These are phyloP conservation scores for Penicillium flavigenum DNA, from an alignment of 495 filamentous ascomycete species.

Conservation along the genomic window DNA sequence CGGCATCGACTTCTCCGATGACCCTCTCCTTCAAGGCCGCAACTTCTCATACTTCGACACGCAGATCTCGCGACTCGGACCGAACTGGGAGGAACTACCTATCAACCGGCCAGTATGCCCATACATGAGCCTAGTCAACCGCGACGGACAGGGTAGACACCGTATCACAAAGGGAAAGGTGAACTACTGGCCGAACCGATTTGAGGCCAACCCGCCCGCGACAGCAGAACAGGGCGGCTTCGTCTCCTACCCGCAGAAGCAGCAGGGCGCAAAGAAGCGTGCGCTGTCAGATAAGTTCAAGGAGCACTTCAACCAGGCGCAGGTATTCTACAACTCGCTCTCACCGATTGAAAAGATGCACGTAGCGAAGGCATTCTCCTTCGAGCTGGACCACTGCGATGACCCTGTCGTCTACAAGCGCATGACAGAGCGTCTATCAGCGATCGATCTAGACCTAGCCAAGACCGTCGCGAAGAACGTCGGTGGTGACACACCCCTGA, in stretches of 20 bases:
- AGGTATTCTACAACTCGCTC: constrained; percentile 79
- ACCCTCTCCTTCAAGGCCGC: constrained; percentile 77
- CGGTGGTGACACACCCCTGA: constrained; percentile 60
- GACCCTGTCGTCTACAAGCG: constrained; percentile 77
- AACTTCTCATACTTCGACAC: constrained; percentile 91
- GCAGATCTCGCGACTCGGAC: constrained; percentile 75
- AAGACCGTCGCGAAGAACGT: constrained; percentile 67
- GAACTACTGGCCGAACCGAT: constrained; percentile 91
- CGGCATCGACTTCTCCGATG: constrained; percentile 83
- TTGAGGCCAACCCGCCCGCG: constrained; percentile 61
- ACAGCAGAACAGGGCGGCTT: constrained; percentile 61
- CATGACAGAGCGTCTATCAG: constrained; percentile 65
- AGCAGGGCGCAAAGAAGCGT: constrained; percentile 68
- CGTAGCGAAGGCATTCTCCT: constrained; percentile 66
- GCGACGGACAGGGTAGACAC: constrained; percentile 41
- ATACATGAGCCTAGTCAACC: constrained; percentile 51
- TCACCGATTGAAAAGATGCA: constrained; percentile 68
- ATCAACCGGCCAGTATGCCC: constrained; percentile 80
- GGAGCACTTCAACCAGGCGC: constrained; percentile 67
- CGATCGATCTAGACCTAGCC: constrained; percentile 72
- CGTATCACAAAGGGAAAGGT: constrained; percentile 65
- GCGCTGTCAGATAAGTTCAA: constrained; percentile 73
- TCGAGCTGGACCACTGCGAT: constrained; percentile 89
- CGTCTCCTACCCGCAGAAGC: constrained; percentile 62
- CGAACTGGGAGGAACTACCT: constrained; percentile 84